Evolutionary conservation across 164 flowering plant genomes (phyloP), one percentile per base, ranked within the genome.

Genomic region (Akebia trifoliata): DNA sequence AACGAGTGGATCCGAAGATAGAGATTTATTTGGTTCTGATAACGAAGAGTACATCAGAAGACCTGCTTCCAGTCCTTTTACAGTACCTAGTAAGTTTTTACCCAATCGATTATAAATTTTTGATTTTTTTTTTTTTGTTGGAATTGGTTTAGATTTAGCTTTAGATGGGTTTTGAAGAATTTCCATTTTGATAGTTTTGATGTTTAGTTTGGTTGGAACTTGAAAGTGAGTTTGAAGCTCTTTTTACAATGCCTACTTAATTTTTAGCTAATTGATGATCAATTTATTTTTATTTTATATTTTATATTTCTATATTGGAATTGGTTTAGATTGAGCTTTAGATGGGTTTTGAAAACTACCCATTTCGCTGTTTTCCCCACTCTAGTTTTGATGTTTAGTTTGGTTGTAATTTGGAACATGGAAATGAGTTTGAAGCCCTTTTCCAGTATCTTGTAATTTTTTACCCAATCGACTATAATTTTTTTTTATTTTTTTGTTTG

Each of bases 1-100:
- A 9, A 69, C 46, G 11, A 62, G 50, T 21, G 83, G 55, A 26
- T 75, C 65, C 1, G 84, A 78, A 5, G 81, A 67, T 12, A 80
- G 60, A 43, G 97, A 93, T 76, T 86, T 90, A 8, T 87, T 93
- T 65, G 97, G 94, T 9, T 76, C 90, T 51, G 98, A 93, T 71
- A 83, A 87, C 61, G 97, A 89, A 61, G 94, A 82, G 22, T 92
- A 82, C 61, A 69, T 66, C 40, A 81, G 69, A 63, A 84, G 88
- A 24, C 75, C 55, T 8, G 87, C 84, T 40, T 31, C 59, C 3
- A 92, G 98, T 53, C 79, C 84, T 32, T 78, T 46, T 48, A 65
- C 77, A 1, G 73, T 89, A 39, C 98, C 98, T 10, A 85, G 98
- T 89, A 74, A 61, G 53, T 63, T 42, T 7, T 25, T 51, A n/a